Percentiles rank a stretch among this genome's conserved stretches.
phyloP scores from a whole-genome alignment of 345 rosid species.

The Lepidium aucheri region DNA sequence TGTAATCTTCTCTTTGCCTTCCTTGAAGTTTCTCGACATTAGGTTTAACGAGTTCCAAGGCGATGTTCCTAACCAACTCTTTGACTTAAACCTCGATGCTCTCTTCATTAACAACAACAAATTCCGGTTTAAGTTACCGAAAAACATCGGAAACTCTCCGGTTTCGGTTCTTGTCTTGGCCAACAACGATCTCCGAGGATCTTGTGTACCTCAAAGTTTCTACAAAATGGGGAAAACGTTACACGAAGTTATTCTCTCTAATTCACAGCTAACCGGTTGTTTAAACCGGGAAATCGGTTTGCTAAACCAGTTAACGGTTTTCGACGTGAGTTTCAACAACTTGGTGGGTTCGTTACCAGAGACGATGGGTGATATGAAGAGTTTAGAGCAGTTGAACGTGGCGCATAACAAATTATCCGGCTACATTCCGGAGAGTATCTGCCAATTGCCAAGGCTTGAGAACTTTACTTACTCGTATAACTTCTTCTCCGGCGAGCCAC shows the following conservation, averaged over 20 bases:
- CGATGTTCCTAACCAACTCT: conserved; percentile 44
- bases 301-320: conserved; percentile 48
- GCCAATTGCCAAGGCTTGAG: conserved; percentile 54
- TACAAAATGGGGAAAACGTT: conserved; percentile 55
- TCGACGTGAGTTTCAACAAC: conserved; percentile 61
- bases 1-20: conserved; percentile 48
- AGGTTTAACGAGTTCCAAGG: conserved; percentile 62
- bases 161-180: conserved; percentile 78
- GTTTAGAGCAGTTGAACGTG: conserved; percentile 70
- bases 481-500: conserved; percentile 57
- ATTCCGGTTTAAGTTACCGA: conserved; percentile 53
- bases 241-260: conserved; percentile 42
- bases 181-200: conserved; percentile 47
- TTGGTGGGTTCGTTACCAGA: conserved; percentile 65
- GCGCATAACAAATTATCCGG: conserved; percentile 58
- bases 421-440: conserved; percentile 53
- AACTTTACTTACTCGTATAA: conserved; percentile 71
- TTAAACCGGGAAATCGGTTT: conserved; percentile 47
- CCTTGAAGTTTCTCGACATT: conserved; percentile 73
- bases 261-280: conserved; percentile 59
- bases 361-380: conserved; percentile 58
- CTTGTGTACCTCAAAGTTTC: conserved; percentile 64
- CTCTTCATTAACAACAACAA: conserved; percentile 76
- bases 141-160: conserved; percentile 66
- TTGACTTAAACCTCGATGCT: conserved; percentile 69